These are phyloP conservation scores for Xylaria sp. DNA, from an alignment of 2,329 filamentous ascomycete species.

Conservation along the genomic window DNA sequence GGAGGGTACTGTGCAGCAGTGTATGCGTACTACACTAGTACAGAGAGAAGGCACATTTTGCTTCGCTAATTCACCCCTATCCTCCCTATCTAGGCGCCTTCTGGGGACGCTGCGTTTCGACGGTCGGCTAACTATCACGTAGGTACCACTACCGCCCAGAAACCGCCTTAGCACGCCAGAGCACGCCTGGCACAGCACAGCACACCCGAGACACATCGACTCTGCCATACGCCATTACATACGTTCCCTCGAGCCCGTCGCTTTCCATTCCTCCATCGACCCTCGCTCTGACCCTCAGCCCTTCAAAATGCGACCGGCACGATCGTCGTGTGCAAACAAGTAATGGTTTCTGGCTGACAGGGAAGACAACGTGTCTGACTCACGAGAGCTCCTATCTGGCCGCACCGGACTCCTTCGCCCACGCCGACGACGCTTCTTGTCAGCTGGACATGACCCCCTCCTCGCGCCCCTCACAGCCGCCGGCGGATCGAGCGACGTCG, in stretches of 20 bases:
- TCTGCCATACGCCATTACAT: background rate
- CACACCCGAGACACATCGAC: slow-evolving; percentile 11
- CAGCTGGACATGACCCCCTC: slow-evolving; percentile 47
- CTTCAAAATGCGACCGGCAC: slow-evolving; percentile 38
- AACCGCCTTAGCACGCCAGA: background rate
- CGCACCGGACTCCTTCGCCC: slow-evolving; percentile 18
- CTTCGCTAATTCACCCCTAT: background rate
- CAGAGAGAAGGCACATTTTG: background rate
- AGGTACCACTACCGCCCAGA: background rate
- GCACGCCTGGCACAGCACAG: background rate
- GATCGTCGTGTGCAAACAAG: slow-evolving; percentile 31
- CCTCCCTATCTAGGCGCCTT: background rate
- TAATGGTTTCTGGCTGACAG: slow-evolving; percentile 27
- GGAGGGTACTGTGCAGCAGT: background rate
- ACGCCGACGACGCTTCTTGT: slow-evolving; percentile 24
- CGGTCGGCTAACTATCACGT: background rate
- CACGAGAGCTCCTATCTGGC: slow-evolving; percentile 24
- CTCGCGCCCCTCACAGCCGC: slow-evolving; percentile 46
- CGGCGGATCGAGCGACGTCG: slow-evolving; percentile 45
- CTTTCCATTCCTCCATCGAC: slow-evolving; percentile 13
- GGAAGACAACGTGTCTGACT: slow-evolving; percentile 26
- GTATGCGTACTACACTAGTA: background rate
- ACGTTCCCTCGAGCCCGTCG: background rate
- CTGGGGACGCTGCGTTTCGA: background rate
- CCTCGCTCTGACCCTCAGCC: background rate